Evolutionary conservation across 2,329 filamentous ascomycete species (phyloP).

Genomic region (Apiospora kogelbergensis): DNA sequence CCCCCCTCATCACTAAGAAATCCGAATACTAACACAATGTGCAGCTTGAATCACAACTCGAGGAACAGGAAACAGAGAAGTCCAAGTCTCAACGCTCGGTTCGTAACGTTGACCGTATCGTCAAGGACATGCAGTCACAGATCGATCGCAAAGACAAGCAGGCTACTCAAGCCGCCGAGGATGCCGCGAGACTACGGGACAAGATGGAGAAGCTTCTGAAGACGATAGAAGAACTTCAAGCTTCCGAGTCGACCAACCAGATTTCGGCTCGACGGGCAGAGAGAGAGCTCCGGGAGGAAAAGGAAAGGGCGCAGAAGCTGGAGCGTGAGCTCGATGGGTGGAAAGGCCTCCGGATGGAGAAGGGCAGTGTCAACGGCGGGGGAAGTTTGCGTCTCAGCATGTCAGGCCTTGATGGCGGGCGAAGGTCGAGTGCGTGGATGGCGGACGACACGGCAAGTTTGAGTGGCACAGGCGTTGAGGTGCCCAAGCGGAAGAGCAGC

Average conservation of each 20-base stretch:
- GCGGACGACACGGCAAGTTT: constrained; percentile 35
- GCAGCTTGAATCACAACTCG: constrained; percentile 84
- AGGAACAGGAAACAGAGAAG: constrained; percentile 76
- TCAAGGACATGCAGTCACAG: constrained; percentile 89
- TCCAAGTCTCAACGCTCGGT: constrained; percentile 82
- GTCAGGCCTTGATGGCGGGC: constrained; percentile 24
- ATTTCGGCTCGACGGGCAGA: constrained; percentile 82
- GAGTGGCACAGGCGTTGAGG: constrained; percentile 43
- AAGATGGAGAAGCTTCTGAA: constrained; percentile 86
- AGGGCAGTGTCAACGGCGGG: constrained; percentile 34
- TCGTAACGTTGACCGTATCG: constrained; percentile 88
- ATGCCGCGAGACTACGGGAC: constrained; percentile 81
- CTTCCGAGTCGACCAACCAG: constrained; percentile 79
- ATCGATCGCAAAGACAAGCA: constrained; percentile 92
- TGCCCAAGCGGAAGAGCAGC: constrained; percentile 67
- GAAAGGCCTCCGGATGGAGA: constrained; percentile 74
- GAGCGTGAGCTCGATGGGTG: constrained; percentile 85
- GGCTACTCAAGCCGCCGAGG: constrained; percentile 76
- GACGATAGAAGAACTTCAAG: constrained; percentile 92
- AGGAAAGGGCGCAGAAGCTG: constrained; percentile 76
- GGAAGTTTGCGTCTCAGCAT: constrained; percentile 26
- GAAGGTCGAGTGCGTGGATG: constrained; percentile 48
- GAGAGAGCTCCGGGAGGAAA: constrained; percentile 84
- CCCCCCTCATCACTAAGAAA: constrained; percentile 19
- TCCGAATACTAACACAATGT: constrained; percentile 25